Conservation (phyloP, 208 protist species). For the Trypanosoma grayi region DNA sequence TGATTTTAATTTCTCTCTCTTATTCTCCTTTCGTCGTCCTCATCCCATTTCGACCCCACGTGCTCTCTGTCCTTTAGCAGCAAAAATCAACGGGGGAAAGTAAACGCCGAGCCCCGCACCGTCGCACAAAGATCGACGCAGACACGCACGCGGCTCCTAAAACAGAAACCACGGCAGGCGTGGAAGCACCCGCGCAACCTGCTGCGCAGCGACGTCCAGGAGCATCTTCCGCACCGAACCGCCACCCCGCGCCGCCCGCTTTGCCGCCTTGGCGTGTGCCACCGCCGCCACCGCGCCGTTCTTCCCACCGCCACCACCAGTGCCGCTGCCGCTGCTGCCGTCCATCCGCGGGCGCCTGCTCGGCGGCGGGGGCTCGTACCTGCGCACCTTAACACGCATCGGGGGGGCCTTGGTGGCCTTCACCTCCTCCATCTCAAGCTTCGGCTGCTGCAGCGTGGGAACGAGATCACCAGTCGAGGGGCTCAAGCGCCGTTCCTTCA, state of each 20-base stretch:
- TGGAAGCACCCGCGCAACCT: slow-evolving; percentile 46
- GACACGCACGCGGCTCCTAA: background rate
- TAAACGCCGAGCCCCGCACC: background rate
- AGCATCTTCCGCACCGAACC: slow-evolving; percentile 49
- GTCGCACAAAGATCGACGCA: background rate
- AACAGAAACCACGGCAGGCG: slow-evolving; percentile 51
- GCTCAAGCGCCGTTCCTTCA: slow-evolving; percentile 66
- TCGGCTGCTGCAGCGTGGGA: slow-evolving; percentile 47
- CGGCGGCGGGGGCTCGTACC: slow-evolving; percentile 56
- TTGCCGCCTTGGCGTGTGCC: slow-evolving; percentile 26
- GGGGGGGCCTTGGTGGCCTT: slow-evolving; percentile 17
- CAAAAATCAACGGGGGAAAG: background rate
- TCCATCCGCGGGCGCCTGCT: slow-evolving; percentile 35
- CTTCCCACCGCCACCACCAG: slow-evolving; percentile 5
- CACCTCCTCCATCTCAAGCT: slow-evolving; percentile 52
- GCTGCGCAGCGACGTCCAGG: slow-evolving; percentile 40
- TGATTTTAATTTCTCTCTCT: background rate
- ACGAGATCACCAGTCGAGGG: slow-evolving; percentile 49
- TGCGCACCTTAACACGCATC: slow-evolving; percentile 62
- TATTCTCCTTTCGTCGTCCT: background rate
- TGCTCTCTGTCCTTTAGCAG: background rate
- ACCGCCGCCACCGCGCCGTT: slow-evolving; percentile 16
- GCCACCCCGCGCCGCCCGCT: slow-evolving; percentile 16
- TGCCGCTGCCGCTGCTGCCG: slow-evolving; percentile 18
- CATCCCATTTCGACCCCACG: too few relatives aligned